Evolutionary conservation across 108 stramenopile genomes (phyloP), one percentile per base, ranked within the genome.

Genomic region (Cyclotella distinguenda): DNA sequence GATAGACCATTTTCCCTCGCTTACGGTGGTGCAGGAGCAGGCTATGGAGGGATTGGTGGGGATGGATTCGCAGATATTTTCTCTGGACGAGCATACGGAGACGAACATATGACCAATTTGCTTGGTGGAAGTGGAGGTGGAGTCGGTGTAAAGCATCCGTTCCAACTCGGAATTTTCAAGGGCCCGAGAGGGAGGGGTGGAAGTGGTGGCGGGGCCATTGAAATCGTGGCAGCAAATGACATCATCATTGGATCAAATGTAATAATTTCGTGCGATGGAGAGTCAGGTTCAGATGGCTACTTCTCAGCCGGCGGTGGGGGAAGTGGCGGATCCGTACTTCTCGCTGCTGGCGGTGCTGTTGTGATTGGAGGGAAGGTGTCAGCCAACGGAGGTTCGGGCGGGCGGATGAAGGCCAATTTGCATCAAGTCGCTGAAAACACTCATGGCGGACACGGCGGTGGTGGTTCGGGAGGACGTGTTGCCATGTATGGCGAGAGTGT

Each of bases 121-220:
- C 19, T 62, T 19, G 81, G 77, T 48, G 85, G 85, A 13, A 72
- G 69, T 45, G 85, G 85, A 45, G 85, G 85, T n/a, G 68, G 51
- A 21, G 80, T 84, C 33, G 72, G 79, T n/a, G 64, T 55, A 13
- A 52, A 40, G 1, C 55, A 80, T 26, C 86, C 82, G 15, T 86
- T 82, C 70, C 65, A 72, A 28, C 54, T 75, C 15, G 65, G 52
- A 57, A 16, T 62, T 19, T 78, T 74, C 45, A 66, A 54, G 27
- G 23, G 49, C 28, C 61, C 82, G 25, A 30, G 74, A 23, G 85
- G 82, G 7, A 44, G 82, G 13, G 90, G 87, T n/a, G 90, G 90
- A 5, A 82, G 78, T 49, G 90, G 87, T 5, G 90, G 90, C 13
- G 90, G 90, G 18, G 90, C 90, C n/a, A 82, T 91, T 46, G 87